A percentile compares a stretch with the other conserved stretches of the same genome.
Conservation (phyloP, 192 early-diverging fungal species). For the Neocallimastix lanati region DNA sequence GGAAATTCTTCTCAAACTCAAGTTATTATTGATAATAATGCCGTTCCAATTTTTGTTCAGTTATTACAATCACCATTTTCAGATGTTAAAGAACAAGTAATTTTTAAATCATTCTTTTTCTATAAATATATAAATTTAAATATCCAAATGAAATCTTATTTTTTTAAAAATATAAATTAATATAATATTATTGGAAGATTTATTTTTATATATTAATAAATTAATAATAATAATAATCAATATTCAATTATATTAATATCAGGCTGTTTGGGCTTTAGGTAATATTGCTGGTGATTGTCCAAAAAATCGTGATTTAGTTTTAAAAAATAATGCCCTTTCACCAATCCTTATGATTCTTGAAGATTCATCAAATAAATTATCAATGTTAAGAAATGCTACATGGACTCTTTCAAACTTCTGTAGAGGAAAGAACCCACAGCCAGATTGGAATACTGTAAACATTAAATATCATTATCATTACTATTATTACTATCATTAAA, state of each 20-base stretch:
- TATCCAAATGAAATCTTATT: too few species aligned
- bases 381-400: slow-evolving; percentile 95
- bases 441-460: slow-evolving; percentile 60
- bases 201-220: too few species aligned
- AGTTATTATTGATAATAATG: slow-evolving; percentile 19
- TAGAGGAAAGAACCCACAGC: slow-evolving; percentile 91
- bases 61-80: slow-evolving; percentile 42
- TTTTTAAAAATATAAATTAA: too few species aligned
- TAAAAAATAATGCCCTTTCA: slow-evolving; percentile 9
- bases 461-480: too few species aligned
- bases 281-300: slow-evolving; percentile 28
- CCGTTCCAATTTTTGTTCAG: slow-evolving; percentile 20
- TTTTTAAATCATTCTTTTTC: background rate
- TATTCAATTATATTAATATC: background rate
- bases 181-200: too few species aligned
- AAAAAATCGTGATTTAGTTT: slow-evolving; percentile 17
- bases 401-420: slow-evolving; percentile 99
- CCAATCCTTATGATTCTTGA: slow-evolving; percentile 7
- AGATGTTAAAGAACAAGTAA: slow-evolving; percentile 90
- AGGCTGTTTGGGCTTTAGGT: slow-evolving; percentile 30
- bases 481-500: too few species aligned
- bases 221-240: too few species aligned
- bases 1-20: slow-evolving; percentile 21
- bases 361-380: slow-evolving; percentile 58
- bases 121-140: too few species aligned